A percentile compares a stretch with the other conserved stretches of the same genome.
Conservation (phyloP, 2,329 filamentous ascomycete species). For the Thelonectria discophora region DNA sequence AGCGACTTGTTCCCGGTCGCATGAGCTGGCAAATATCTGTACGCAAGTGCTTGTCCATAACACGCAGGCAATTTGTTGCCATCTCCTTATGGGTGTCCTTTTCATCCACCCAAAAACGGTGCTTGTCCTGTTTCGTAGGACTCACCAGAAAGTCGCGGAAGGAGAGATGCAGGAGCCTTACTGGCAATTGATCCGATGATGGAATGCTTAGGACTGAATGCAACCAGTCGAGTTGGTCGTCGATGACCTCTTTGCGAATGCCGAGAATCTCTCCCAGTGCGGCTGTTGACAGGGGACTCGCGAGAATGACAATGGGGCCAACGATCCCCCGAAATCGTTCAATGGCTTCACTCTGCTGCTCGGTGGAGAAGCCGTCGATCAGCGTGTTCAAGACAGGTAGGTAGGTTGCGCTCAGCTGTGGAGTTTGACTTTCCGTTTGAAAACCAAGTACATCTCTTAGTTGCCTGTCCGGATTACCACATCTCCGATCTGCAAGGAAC, state of each 20-base stretch:
- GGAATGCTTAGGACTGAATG: slow-evolving; percentile 6
- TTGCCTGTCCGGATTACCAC: slow-evolving; percentile 34
- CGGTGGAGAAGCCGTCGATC: neutral
- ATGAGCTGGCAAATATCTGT: slow-evolving; percentile 6
- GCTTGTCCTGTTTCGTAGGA: slow-evolving; percentile 3
- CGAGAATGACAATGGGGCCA: slow-evolving; percentile 44
- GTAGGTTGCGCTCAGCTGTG: slow-evolving; percentile 33
- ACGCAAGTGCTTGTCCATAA: neutral
- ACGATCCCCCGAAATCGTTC: slow-evolving; percentile 41
- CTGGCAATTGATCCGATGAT: neutral
- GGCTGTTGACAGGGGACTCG: slow-evolving; percentile 42
- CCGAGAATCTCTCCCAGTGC: slow-evolving; percentile 43
- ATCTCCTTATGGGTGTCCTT: neutral
- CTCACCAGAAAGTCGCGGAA: slow-evolving; percentile 14
- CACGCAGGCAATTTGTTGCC: neutral
- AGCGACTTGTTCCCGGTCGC: neutral
- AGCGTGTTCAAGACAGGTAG: slow-evolving; percentile 28
- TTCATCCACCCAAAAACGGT: slow-evolving; percentile 7
- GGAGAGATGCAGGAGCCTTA: slow-evolving; percentile 10
- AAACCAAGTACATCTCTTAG: slow-evolving; percentile 37
- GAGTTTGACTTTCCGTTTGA: slow-evolving; percentile 8
- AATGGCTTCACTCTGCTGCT: neutral
- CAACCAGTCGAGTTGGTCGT: slow-evolving; percentile 20
- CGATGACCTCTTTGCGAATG: slow-evolving; percentile 28
- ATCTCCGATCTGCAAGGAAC: slow-evolving; percentile 38